Evolutionary conservation across 2,329 filamentous ascomycete genomes (phyloP).

Genomic region (Leptosphaerulina australis): DNA sequence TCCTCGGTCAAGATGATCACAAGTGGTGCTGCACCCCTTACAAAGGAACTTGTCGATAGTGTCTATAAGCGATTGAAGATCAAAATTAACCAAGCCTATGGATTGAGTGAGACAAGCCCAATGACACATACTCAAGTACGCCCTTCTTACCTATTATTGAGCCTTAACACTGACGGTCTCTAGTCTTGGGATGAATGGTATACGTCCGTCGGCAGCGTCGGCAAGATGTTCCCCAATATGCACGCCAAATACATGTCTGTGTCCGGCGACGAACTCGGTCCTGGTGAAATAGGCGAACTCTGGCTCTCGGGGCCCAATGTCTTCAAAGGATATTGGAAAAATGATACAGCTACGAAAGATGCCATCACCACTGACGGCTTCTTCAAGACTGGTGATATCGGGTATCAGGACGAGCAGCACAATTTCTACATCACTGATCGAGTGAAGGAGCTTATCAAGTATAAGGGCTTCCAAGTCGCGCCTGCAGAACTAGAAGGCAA

Average conservation of each 20-base stretch:
- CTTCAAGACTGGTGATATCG: slow-evolving; percentile 41
- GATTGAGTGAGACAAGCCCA: slow-evolving; percentile 34
- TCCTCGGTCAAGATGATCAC: slow-evolving; percentile 80
- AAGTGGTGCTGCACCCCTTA: slow-evolving; percentile 83
- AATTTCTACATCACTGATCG: slow-evolving; percentile 43
- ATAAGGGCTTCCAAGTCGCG: slow-evolving; percentile 40
- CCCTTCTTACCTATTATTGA: background rate
- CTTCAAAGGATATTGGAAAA: slow-evolving; percentile 78
- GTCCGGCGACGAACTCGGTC: slow-evolving; percentile 61
- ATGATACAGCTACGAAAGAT: slow-evolving; percentile 69
- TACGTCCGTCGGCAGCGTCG: slow-evolving; percentile 70
- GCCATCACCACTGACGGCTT: slow-evolving; percentile 75
- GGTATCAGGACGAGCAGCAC: slow-evolving; percentile 31
- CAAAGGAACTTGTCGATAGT: slow-evolving; percentile 75
- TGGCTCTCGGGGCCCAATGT: slow-evolving; percentile 80
- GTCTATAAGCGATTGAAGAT: slow-evolving; percentile 71
- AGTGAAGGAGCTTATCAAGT: slow-evolving; percentile 43
- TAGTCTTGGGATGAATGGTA: slow-evolving; percentile 37
- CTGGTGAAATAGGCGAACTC: slow-evolving; percentile 62
- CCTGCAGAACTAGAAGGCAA: slow-evolving; percentile 40
- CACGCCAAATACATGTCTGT: slow-evolving; percentile 76
- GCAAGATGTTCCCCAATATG: slow-evolving; percentile 77
- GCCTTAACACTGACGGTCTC: background rate
- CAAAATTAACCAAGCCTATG: slow-evolving; percentile 36
- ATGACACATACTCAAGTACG: slow-evolving; percentile 35